Evolutionary conservation across 169 alveolate species (phyloP).

Genomic region (Plasmodium falciparum): DNA sequence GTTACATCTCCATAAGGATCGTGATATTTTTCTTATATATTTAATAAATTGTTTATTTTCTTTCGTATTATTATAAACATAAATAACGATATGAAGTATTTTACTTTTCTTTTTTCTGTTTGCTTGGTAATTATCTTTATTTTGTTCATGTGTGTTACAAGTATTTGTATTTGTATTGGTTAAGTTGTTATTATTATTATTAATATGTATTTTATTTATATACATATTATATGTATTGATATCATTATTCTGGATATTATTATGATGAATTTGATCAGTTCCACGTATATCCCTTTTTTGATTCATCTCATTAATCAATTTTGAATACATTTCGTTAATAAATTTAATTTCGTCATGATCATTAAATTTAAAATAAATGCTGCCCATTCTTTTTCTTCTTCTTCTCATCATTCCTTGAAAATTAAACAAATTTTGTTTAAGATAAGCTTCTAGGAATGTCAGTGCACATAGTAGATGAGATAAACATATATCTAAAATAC

Average conservation of each 20-base stretch:
- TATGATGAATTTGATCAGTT: no score
- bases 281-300: not conserved
- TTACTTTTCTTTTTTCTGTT: constrained; percentile 1
- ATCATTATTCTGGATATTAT: not conserved
- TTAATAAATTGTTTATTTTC: constrained; percentile 59
- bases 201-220: constrained; percentile 12
- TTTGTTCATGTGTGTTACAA: no score
- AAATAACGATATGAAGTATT: constrained; percentile 59
- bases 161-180: not conserved
- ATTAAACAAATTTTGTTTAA: constrained; percentile 51
- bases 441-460: constrained; percentile 58
- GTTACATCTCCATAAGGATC: constrained; percentile 68
- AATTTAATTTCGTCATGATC: constrained; percentile 57
- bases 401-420: constrained; percentile 75
- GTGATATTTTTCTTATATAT: constrained; percentile 58
- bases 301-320: constrained; percentile 32
- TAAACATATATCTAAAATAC: constrained; percentile 52
- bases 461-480: constrained; percentile 47
- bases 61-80: constrained; percentile 58
- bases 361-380: constrained; percentile 46
- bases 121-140: no score
- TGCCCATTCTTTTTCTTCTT: constrained; percentile 56
- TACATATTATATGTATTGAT: no score
- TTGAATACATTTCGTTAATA: constrained; percentile 24
- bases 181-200: not conserved